Conservation (phyloP, 225 moss, liverwort and hornwort genomes). For the Sphagnum contortum region DNA sequence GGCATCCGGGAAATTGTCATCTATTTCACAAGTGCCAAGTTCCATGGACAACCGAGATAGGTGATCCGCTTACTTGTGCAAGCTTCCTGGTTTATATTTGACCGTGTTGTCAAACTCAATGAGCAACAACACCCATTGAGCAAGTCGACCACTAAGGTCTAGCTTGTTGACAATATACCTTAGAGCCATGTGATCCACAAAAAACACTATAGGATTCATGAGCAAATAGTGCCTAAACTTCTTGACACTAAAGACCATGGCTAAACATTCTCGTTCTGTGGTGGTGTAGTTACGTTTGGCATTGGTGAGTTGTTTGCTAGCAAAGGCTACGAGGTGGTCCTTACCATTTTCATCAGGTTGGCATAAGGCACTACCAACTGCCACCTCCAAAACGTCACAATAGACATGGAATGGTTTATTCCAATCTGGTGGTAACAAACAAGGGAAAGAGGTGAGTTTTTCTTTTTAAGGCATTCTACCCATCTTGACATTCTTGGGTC, state of each 20-base stretch:
- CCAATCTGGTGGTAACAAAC: neutral
- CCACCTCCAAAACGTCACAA: neutral
- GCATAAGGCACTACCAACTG: neutral
- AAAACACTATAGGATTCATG: neutral
- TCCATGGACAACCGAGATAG: neutral
- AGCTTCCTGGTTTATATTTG: neutral
- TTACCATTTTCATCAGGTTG: neutral
- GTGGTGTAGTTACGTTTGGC: neutral
- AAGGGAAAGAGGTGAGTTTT: neutral
- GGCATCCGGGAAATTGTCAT: neutral
- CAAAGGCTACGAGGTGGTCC: neutral
- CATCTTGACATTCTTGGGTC: neutral
- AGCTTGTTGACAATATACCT: neutral
- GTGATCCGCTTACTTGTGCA: neutral
- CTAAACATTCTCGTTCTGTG: neutral
- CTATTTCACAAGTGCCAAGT: no score
- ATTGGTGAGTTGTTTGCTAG: neutral
- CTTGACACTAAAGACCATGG: neutral
- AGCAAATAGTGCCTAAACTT: neutral
- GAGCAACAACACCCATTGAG: neutral
- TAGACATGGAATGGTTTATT: neutral
- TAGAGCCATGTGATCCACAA: slow-evolving; percentile 2
- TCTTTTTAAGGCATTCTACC: neutral
- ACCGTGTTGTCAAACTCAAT: neutral
- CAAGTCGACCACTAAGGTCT: neutral